phyloP scores from a whole-genome alignment of 2,329 filamentous ascomycete species.

The Plectosphaerella plurivora region DNA sequence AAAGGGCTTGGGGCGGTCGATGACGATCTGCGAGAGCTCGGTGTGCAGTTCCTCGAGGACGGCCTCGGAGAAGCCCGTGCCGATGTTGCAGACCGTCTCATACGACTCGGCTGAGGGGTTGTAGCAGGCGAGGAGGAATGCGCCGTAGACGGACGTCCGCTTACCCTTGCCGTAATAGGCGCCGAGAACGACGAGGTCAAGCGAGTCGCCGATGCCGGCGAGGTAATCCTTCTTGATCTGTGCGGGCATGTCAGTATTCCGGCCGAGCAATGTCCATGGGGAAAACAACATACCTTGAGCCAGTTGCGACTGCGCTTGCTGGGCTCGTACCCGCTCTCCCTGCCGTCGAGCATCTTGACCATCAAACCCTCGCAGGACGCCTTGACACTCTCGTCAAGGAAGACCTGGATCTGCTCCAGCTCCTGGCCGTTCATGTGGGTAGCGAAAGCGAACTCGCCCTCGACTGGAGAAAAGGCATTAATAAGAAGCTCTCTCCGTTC shows the following conservation, averaged over 20 bases:
- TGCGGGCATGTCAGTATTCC: background rate
- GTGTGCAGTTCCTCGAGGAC: slow-evolving; percentile 82
- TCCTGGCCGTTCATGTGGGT: slow-evolving; percentile 83
- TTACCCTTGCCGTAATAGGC: slow-evolving; percentile 95
- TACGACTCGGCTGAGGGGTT: slow-evolving; percentile 76
- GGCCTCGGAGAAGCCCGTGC: slow-evolving; percentile 94
- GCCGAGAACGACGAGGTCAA: slow-evolving; percentile 92
- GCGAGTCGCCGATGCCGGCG: slow-evolving; percentile 85
- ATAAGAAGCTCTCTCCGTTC: slow-evolving; percentile 76
- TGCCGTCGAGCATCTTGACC: slow-evolving; percentile 98
- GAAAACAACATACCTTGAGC: slow-evolving; percentile 65
- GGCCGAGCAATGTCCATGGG: background rate
- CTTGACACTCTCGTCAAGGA: slow-evolving; percentile 93
- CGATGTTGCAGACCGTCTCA: slow-evolving; percentile 97
- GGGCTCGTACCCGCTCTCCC: slow-evolving; percentile 91
- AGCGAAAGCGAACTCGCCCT: slow-evolving; percentile 90
- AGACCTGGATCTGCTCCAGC: slow-evolving; percentile 85
- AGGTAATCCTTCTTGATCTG: slow-evolving; percentile 98
- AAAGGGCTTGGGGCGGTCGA: slow-evolving; percentile 90
- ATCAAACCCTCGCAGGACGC: slow-evolving; percentile 95
- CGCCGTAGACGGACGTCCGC: slow-evolving; percentile 90
- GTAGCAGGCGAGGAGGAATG: slow-evolving; percentile 92
- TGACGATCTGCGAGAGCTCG: slow-evolving; percentile 70
- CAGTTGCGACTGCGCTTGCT: slow-evolving; percentile 96
- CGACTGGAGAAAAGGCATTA: slow-evolving; percentile 67